Percentiles rank a stretch among this genome's conserved stretches.
Conservation (phyloP, 2,329 filamentous ascomycete species). For the Zasmidium angulare region DNA sequence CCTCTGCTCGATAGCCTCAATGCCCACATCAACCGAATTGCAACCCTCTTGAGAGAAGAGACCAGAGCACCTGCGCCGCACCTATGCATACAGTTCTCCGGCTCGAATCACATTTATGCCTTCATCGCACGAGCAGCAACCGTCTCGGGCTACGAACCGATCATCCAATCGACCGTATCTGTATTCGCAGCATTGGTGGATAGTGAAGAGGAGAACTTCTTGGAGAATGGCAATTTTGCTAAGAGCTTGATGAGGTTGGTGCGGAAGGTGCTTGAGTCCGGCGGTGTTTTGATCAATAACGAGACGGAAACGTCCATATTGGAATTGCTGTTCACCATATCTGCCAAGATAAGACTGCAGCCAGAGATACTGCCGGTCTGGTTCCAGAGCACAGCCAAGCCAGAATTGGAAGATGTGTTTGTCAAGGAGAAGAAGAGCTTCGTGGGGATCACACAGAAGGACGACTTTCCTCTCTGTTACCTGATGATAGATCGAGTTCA, state of each 20-base stretch:
- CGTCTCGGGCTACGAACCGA: slow-evolving; percentile 77
- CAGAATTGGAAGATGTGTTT: slow-evolving; percentile 37
- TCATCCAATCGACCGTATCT: slow-evolving; percentile 79
- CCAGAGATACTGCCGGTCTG: slow-evolving; percentile 84
- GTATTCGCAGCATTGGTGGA: slow-evolving; percentile 93
- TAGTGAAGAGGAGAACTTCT: slow-evolving; percentile 92
- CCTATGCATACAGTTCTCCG: slow-evolving; percentile 84
- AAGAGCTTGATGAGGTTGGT: slow-evolving; percentile 84
- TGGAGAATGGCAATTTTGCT: slow-evolving; percentile 83
- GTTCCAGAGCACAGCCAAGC: slow-evolving; percentile 64
- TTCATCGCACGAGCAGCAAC: slow-evolving; percentile 86
- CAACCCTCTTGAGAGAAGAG: slow-evolving; percentile 79
- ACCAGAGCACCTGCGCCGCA: slow-evolving; percentile 84
- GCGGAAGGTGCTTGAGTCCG: slow-evolving; percentile 72
- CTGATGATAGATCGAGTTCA: slow-evolving; percentile 95
- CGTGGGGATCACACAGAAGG: slow-evolving; percentile 78
- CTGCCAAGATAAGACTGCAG: slow-evolving; percentile 90
- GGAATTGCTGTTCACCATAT: slow-evolving; percentile 91
- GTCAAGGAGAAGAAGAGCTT: slow-evolving; percentile 65
- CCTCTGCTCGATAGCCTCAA: slow-evolving; percentile 52
- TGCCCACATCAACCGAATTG: slow-evolving; percentile 56
- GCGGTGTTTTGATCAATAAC: slow-evolving; percentile 69
- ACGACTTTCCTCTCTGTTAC: slow-evolving; percentile 95
- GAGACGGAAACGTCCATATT: slow-evolving; percentile 88
- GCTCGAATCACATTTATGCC: slow-evolving; percentile 83